These are phyloP conservation scores for Globisporangium sylvaticum DNA, from an alignment of 352 stramenopile genomes.

Conservation along the genomic window DNA sequence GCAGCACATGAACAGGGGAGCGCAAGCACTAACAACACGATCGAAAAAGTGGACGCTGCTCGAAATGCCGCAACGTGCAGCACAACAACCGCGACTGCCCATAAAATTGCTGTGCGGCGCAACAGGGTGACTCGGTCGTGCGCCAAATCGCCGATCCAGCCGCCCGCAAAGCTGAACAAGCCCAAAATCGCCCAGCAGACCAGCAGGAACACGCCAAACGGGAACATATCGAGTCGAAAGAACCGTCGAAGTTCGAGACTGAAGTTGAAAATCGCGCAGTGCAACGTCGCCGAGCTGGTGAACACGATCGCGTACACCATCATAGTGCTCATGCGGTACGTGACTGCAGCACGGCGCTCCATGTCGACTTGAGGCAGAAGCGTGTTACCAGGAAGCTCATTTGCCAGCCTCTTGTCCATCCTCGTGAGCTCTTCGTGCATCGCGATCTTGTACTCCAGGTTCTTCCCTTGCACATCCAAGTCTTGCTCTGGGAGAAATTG, in stretches of 20 bases:
- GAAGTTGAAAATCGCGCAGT: slow-evolving; percentile 67
- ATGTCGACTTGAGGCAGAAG: slow-evolving; percentile 6
- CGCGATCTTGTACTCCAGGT: slow-evolving; percentile 21
- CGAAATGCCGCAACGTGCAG: slow-evolving; percentile 39
- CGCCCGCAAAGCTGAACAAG: slow-evolving; percentile 46
- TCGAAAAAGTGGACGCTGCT: slow-evolving; percentile 22
- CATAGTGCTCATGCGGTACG: slow-evolving; percentile 24
- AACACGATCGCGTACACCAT: slow-evolving; percentile 52
- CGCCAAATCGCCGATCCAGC: slow-evolving; percentile 45
- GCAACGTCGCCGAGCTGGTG: slow-evolving; percentile 47
- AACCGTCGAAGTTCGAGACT: slow-evolving; percentile 42
- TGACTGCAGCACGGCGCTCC: neutral
- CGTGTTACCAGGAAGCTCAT: neutral
- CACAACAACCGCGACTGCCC: slow-evolving; percentile 39
- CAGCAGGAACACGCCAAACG: slow-evolving; percentile 55
- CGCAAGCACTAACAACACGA: slow-evolving; percentile 28
- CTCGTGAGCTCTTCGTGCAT: slow-evolving; percentile 16
- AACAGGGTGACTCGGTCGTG: slow-evolving; percentile 43
- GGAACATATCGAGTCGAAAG: slow-evolving; percentile 40
- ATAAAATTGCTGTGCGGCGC: slow-evolving; percentile 34
- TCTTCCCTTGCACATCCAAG: neutral
- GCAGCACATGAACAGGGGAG: slow-evolving; percentile 38
- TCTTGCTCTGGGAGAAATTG: slow-evolving; percentile 13
- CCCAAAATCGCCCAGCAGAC: slow-evolving; percentile 52
- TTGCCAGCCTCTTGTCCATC: slow-evolving; percentile 5